Evolutionary conservation across 805 yeast species (phyloP).

Genomic region (Candida sphagnicola): DNA sequence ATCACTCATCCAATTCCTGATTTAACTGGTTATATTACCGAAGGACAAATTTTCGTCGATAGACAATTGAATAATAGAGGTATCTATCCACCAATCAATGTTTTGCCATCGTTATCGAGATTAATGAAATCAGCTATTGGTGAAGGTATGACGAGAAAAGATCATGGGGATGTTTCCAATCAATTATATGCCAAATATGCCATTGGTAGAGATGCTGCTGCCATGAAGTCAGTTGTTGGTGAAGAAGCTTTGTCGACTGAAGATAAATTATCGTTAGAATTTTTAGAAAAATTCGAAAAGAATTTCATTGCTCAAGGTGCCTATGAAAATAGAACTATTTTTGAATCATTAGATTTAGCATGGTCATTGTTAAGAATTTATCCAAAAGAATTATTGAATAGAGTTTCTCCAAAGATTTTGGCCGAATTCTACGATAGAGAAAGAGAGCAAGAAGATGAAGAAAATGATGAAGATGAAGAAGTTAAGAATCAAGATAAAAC

Average conservation of each 20-base stretch:
- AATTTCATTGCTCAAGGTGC: conserved; percentile 95
- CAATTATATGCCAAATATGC: conserved; percentile 99
- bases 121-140: conserved; percentile 99
- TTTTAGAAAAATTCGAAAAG: conserved; percentile 96
- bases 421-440: conserved; percentile 93
- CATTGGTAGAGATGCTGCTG: conserved; percentile 99
- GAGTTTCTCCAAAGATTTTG: conserved; percentile 96
- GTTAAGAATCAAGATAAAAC: conserved; percentile 26
- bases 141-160: conserved; percentile 99
- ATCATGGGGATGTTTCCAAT: conserved; percentile 98
- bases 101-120: conserved; percentile 94
- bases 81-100: conserved; percentile 98
- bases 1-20: conserved; percentile 99
- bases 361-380: conserved; percentile 97
- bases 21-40: conserved; percentile 98
- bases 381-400: conserved; percentile 97
- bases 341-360: conserved; percentile 95
- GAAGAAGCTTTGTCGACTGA: conserved; percentile 98
- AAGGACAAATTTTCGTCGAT: conserved; percentile 97
- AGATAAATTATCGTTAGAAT: conserved; percentile 95
- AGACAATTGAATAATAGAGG: conserved; percentile 96
- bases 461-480: conserved; percentile 38
- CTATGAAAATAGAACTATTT: conserved; percentile 90
- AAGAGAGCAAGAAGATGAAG: conserved; percentile 60
- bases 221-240: conserved; percentile 99